Evolutionary conservation across 2,329 filamentous ascomycete species (phyloP).

Genomic region (Microdochium trichocladiopsis): DNA sequence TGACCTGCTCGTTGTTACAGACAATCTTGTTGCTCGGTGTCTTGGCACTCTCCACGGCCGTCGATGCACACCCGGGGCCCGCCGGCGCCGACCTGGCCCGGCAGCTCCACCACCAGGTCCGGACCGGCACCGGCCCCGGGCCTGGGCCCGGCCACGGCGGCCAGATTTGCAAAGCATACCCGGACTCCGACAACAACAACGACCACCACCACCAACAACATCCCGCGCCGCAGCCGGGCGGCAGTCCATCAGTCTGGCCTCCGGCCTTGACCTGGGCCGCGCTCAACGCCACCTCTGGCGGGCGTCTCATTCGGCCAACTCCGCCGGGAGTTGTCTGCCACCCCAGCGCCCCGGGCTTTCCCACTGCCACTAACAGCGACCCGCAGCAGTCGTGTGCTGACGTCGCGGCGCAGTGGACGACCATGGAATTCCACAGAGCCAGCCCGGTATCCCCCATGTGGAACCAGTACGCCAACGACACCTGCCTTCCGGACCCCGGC

Average conservation of each 20-base stretch:
- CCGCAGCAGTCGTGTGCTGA: constrained; percentile 16
- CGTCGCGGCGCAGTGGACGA: constrained; percentile 21
- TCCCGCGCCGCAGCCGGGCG: too few species aligned
- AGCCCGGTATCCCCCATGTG: constrained; percentile 28
- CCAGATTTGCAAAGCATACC: not conserved
- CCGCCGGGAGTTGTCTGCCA: constrained; percentile 40
- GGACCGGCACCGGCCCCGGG: not conserved
- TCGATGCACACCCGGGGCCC: too few species aligned
- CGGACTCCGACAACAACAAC: not conserved
- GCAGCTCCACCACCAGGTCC: not conserved
- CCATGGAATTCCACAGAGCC: constrained; percentile 25
- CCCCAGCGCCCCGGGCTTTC: constrained; percentile 21
- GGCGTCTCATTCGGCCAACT: constrained; percentile 27
- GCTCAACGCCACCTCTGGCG: not conserved
- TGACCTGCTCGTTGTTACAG: too few species aligned
- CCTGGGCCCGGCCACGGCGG: not conserved
- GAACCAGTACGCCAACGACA: constrained; percentile 41
- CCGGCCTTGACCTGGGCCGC: not conserved
- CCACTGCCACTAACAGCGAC: constrained; percentile 8
- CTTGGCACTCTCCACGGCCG: not conserved
- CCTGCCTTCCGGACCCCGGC: constrained; percentile 35
- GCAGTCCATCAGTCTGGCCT: not conserved
- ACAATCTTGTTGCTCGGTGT: too few species aligned
- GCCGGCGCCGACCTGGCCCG: not conserved
- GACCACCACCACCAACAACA: too few species aligned